phyloP scores from a whole-genome alignment of 192 early-diverging fungal species.

The Coemansia sp. region DNA sequence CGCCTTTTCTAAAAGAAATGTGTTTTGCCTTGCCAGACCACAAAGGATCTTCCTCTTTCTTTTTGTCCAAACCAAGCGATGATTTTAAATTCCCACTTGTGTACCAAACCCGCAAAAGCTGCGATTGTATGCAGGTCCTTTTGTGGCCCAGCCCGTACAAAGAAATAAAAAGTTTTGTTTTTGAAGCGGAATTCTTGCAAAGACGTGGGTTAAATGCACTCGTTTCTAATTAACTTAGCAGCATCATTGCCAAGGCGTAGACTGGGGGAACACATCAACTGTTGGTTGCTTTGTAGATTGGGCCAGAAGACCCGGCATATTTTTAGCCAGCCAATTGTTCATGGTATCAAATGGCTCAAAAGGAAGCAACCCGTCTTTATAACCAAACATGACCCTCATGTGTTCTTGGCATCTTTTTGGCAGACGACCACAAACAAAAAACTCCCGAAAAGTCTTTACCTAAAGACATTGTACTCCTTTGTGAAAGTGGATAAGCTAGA shows the following conservation, averaged over 20 bases:
- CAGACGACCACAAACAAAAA: not conserved
- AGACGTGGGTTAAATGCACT: not conserved
- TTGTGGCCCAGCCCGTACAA: not conserved
- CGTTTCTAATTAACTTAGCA: not conserved
- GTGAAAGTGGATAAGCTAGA: not conserved
- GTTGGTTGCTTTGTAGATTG: not conserved
- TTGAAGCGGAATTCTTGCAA: not conserved
- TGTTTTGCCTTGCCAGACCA: not conserved
- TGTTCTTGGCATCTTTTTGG: not conserved
- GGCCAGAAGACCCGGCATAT: not conserved
- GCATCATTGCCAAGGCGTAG: not conserved
- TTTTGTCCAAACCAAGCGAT: not conserved
- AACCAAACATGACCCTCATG: not conserved
- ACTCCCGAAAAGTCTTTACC: not conserved
- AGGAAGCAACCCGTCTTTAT: not conserved
- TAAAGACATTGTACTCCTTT: not conserved
- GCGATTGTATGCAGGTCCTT: slow-evolving; percentile 1
- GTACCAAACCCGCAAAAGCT: not conserved
- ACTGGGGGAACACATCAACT: not conserved
- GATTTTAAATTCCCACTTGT: not conserved
- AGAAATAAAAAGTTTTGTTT: not conserved
- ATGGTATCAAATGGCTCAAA: not conserved
- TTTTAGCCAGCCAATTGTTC: slow-evolving; percentile 1
- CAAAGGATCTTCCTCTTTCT: not conserved
- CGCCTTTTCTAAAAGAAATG: not conserved